A percentile compares a stretch with the other conserved stretches of the same genome.
Conservation (phyloP, 805 yeast species). For the Barnettozyma salicaria region DNA sequence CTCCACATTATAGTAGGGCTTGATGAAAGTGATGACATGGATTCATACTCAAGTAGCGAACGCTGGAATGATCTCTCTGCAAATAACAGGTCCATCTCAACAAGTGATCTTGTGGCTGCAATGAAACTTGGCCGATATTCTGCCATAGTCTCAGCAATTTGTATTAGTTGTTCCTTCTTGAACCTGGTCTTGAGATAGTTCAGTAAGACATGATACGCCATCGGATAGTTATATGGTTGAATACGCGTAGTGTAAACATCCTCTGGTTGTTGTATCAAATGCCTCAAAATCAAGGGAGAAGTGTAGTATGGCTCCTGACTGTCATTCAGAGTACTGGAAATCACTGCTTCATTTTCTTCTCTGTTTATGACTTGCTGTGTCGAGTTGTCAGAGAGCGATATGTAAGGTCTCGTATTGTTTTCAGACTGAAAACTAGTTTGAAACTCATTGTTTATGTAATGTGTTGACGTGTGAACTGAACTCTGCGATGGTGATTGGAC, state of each 20-base stretch:
- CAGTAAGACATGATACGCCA: conserved; percentile 82
- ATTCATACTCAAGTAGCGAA: conserved; percentile 51
- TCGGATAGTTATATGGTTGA: conserved; percentile 84
- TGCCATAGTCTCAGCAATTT: conserved; percentile 41
- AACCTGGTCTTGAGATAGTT: conserved; percentile 73
- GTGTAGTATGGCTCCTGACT: conserved; percentile 37
- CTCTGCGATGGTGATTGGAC: conserved; percentile 20
- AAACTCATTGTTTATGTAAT: conserved; percentile 21
- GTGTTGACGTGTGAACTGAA: conserved; percentile 13
- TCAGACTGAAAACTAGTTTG: conserved; percentile 25
- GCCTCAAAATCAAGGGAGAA: conserved; percentile 52
- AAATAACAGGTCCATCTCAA: conserved; percentile 62
- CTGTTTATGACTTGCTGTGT: conserved; percentile 5
- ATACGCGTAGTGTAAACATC: conserved; percentile 78
- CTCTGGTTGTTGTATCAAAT: conserved; percentile 58
- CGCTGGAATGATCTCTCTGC: conserved; percentile 55
- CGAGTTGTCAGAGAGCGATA: conserved; percentile 25
- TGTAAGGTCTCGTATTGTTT: conserved; percentile 26
- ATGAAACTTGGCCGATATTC: conserved; percentile 69
- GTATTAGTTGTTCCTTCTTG: conserved; percentile 61
- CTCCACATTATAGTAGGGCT: conserved; percentile 84
- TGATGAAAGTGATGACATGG: conserved; percentile 45
- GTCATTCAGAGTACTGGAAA: conserved; percentile 12
- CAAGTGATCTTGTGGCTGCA: conserved; percentile 65
- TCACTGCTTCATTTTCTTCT: conserved; percentile 7